Evolutionary conservation across 2,329 filamentous ascomycete genomes (phyloP).

Genomic region (Chaetothyriales sp.): DNA sequence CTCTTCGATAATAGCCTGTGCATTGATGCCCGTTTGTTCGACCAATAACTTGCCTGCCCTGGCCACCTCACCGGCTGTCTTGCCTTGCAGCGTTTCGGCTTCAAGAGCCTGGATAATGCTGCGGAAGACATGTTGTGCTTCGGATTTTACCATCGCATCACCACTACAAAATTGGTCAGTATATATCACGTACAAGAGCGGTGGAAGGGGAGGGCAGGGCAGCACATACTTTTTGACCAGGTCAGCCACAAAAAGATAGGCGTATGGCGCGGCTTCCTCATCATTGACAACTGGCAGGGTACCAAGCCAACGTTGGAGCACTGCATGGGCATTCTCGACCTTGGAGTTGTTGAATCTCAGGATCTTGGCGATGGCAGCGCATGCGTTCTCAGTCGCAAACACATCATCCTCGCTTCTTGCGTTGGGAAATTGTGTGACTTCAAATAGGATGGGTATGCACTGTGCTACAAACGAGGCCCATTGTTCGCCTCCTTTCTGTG

Average conservation of each 20-base stretch:
- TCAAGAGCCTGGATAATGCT: conserved; percentile 80
- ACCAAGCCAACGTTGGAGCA: conserved; percentile 74
- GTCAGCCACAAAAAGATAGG: conserved; percentile 80
- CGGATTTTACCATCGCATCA: conserved; percentile 61
- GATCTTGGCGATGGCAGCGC: conserved; percentile 91
- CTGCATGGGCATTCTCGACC: conserved; percentile 58
- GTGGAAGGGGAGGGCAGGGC: background rate
- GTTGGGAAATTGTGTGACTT: conserved; percentile 64
- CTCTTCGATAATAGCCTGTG: conserved; percentile 56
- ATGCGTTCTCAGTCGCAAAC: conserved; percentile 95
- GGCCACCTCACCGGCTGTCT: conserved; percentile 64
- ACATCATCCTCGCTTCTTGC: conserved; percentile 83
- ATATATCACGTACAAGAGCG: background rate
- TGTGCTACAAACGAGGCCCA: conserved; percentile 81
- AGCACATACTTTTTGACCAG: conserved; percentile 80
- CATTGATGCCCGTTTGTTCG: conserved; percentile 56
- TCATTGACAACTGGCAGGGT: conserved; percentile 87
- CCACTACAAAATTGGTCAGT: conserved; percentile 41
- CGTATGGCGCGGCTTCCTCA: conserved; percentile 92
- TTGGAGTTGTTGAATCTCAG: conserved; percentile 73
- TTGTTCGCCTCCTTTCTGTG: conserved; percentile 71
- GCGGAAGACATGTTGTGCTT: conserved; percentile 66
- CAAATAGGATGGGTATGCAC: conserved; percentile 67
- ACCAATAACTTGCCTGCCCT: conserved; percentile 64
- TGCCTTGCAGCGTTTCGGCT: conserved; percentile 73